Evolutionary conservation across 2,329 filamentous ascomycete species (phyloP).

Genomic region (Diaporthe sp.): DNA sequence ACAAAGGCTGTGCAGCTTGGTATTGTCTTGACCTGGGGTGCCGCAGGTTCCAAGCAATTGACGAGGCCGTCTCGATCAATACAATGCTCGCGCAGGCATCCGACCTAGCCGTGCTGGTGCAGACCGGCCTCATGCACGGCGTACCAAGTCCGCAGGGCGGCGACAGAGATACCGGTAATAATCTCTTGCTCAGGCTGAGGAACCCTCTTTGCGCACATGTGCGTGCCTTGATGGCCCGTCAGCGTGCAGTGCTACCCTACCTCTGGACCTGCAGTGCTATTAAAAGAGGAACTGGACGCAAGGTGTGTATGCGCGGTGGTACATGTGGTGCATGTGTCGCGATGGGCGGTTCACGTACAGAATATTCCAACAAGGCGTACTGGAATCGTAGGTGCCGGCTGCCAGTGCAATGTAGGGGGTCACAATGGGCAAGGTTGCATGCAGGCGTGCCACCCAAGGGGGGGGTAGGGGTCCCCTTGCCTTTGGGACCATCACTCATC

Average conservation of each 20-base stretch:
- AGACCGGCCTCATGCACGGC: slow-evolving; percentile 1
- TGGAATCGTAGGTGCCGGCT: background rate
- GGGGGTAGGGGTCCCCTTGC: background rate
- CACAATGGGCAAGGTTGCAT: slow-evolving; percentile 10
- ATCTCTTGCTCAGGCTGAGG: background rate
- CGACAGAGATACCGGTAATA: background rate
- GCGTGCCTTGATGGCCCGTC: background rate
- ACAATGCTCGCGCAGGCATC: background rate
- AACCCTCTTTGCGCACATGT: background rate
- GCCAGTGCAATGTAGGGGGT: slow-evolving; percentile 13
- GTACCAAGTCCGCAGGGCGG: background rate
- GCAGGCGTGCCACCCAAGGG: background rate
- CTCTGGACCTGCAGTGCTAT: slow-evolving; percentile 8
- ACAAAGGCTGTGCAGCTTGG: slow-evolving; percentile 1
- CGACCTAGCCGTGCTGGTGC: slow-evolving; percentile 12
- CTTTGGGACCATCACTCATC: background rate
- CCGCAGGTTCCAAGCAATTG: slow-evolving; percentile 1
- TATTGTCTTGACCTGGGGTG: background rate
- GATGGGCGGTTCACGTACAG: background rate
- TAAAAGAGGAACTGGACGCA: background rate
- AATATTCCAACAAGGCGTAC: background rate
- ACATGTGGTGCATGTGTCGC: background rate
- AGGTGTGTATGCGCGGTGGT: background rate
- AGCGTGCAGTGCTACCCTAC: background rate
- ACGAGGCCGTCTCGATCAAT: background rate